Percentiles rank a stretch among this genome's conserved stretches.
Evolutionary conservation across 805 yeast species (phyloP).

Genomic region (Zygosaccharomyces gambellarensis): DNA sequence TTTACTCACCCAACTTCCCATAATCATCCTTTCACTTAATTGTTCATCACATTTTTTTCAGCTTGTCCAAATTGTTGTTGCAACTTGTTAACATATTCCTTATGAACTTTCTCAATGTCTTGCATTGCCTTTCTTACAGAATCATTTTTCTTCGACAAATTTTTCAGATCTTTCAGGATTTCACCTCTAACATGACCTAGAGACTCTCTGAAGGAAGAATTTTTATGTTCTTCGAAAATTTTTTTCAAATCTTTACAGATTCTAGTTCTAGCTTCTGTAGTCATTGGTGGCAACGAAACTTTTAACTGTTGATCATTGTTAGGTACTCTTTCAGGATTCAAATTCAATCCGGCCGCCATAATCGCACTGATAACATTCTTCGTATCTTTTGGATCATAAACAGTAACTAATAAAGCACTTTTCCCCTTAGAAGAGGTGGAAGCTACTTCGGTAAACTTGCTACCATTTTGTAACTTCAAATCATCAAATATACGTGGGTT

Average conservation of each 20-base stretch:
- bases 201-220: constrained; percentile 44
- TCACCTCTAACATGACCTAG: constrained; percentile 55
- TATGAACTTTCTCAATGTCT: constrained; percentile 67
- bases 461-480: constrained; percentile 46
- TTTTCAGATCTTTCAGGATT: constrained; percentile 51
- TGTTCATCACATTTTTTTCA: constrained; percentile 41
- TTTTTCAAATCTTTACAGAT: constrained; percentile 57
- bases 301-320: constrained; percentile 67
- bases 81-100: constrained; percentile 56
- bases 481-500: constrained; percentile 63
- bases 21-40: background rate
- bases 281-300: constrained; percentile 69
- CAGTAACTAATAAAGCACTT: constrained; percentile 67
- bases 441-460: constrained; percentile 59
- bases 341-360: constrained; percentile 59
- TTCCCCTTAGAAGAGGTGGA: constrained; percentile 65
- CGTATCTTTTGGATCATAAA: constrained; percentile 74
- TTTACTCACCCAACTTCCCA: background rate
- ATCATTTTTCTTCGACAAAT: constrained; percentile 49
- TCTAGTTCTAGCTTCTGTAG: constrained; percentile 58
- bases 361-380: constrained; percentile 69
- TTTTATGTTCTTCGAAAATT: constrained; percentile 59
- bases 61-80: constrained; percentile 50
- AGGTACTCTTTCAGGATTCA: constrained; percentile 77
- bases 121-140: constrained; percentile 49